Percentiles rank a stretch among this genome's conserved stretches.
Evolutionary conservation across 352 stramenopile species (phyloP).

Genomic region (Pythium coloratum): DNA sequence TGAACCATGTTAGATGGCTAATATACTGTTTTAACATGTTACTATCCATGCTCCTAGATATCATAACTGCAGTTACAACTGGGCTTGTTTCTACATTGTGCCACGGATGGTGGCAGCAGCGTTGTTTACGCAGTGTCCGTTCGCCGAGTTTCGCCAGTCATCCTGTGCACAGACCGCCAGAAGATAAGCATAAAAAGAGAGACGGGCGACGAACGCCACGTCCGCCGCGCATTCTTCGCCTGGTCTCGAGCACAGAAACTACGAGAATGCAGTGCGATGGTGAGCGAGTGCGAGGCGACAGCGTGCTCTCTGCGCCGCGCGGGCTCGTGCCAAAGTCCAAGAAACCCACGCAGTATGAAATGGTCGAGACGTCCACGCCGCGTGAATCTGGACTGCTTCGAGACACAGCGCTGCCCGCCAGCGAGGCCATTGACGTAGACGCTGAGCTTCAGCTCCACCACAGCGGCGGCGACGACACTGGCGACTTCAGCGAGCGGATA

Average conservation of each 20-base stretch:
- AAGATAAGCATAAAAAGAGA: background rate
- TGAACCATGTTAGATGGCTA: too few species aligned
- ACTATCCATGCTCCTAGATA: background rate
- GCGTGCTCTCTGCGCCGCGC: background rate
- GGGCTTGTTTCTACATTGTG: background rate
- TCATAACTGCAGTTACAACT: background rate
- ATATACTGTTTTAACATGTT: background rate
- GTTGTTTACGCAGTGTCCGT: background rate
- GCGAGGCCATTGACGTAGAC: background rate
- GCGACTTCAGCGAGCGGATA: constrained; percentile 4
- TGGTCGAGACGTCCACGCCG: constrained; percentile 18
- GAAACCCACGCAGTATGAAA: constrained; percentile 17
- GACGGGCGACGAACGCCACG: background rate
- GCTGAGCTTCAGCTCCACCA: background rate
- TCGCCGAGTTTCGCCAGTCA: background rate
- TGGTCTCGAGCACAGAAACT: background rate
- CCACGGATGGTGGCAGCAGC: background rate
- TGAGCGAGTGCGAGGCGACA: background rate
- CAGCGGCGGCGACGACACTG: background rate
- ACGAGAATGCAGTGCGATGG: background rate
- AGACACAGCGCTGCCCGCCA: constrained; percentile 18
- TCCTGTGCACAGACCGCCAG: background rate
- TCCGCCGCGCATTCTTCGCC: background rate
- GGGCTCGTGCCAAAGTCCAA: background rate
- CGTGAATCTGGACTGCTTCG: constrained; percentile 4